Evolutionary conservation across 2,329 filamentous ascomycete species (phyloP).

Genomic region (Aureobasidium sp.): DNA sequence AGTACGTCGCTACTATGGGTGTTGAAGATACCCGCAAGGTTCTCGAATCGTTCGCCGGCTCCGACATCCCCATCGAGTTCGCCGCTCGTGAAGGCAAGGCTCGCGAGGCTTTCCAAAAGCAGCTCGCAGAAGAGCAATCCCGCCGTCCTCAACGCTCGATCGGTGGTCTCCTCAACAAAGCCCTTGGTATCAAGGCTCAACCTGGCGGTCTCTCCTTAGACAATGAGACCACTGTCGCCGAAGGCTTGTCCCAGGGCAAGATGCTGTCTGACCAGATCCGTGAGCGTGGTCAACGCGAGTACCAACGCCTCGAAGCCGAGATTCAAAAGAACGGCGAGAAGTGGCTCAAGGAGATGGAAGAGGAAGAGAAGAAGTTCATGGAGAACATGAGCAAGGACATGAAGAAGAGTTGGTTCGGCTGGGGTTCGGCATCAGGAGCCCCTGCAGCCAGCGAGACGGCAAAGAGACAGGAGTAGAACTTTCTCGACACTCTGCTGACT

Average conservation of each 20-base stretch:
- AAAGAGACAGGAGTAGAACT: constrained; percentile 6
- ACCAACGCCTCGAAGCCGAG: constrained; percentile 80
- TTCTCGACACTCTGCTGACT: neutral
- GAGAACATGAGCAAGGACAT: constrained; percentile 88
- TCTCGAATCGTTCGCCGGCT: constrained; percentile 52
- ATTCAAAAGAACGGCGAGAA: constrained; percentile 89
- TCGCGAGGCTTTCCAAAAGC: constrained; percentile 74
- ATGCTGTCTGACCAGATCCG: constrained; percentile 93
- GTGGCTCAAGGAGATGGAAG: constrained; percentile 90
- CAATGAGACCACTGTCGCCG: constrained; percentile 51
- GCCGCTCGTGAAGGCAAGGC: constrained; percentile 78
- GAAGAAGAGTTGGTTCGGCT: constrained; percentile 65
- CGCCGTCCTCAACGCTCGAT: constrained; percentile 55
- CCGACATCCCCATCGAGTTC: constrained; percentile 83
- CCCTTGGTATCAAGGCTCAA: constrained; percentile 68
- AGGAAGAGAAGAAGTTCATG: constrained; percentile 77
- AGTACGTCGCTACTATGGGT: constrained; percentile 93
- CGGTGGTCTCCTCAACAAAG: constrained; percentile 46
- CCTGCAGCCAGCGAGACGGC: constrained; percentile 5
- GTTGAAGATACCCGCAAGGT: constrained; percentile 66
- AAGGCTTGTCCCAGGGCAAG: constrained; percentile 84
- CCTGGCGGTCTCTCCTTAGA: constrained; percentile 51
- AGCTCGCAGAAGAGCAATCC: constrained; percentile 60
- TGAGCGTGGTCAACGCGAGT: constrained; percentile 83
- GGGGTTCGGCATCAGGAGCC: constrained; percentile 19